Evolutionary conservation across 495 filamentous ascomycete genomes (phyloP), one percentile per base, ranked within the genome.

Genomic region (Haplographium delicatum): DNA sequence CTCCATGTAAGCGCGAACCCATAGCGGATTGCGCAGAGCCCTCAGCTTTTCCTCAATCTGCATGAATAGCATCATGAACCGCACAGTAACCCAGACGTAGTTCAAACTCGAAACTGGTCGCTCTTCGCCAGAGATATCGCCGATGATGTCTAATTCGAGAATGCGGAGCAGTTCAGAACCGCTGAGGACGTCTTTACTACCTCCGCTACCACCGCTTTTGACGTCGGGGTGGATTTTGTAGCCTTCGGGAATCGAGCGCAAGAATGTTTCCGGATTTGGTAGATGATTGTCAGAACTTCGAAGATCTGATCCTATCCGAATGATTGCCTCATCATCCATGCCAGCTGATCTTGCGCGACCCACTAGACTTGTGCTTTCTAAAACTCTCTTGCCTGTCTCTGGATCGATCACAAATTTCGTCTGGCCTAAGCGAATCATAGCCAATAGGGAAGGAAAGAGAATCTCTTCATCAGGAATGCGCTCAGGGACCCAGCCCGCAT

Each of bases 351-450:
- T 65, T 35, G 55, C 52, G 13, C 64, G 63, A 22, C 44, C 48
- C 42, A 68, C 59, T 31, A 71, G 52, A n/a, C 58, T 57, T 26
- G 68, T 69, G 20, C 65, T 51, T 22, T 65, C 55, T 15, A 65
- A 30, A 24, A 42, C 26, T 23, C 20, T 54, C 39, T 58, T 35
- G 20, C 60, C 57, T 33, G 64, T 68, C 15, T 23, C 44, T 22
- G 57, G 61, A 59, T 70, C 59, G 22, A 50, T 20, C 10, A 43
- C 48, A 1, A 33, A 27, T 50, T 63, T 64, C 9, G 63, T 67
- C 33, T 56, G 51, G 41, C 24, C 24, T 20, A 71, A 25, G 11
- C 65, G 62, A 18, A 62, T 30, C 9, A 45, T 24, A 20, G 30
- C 48, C 15, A 65, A 47, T 5, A 38, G 0, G 18, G 62, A 65